phyloP scores from a whole-genome alignment of 257 asterid species.

The Nicotiana undulata region DNA sequence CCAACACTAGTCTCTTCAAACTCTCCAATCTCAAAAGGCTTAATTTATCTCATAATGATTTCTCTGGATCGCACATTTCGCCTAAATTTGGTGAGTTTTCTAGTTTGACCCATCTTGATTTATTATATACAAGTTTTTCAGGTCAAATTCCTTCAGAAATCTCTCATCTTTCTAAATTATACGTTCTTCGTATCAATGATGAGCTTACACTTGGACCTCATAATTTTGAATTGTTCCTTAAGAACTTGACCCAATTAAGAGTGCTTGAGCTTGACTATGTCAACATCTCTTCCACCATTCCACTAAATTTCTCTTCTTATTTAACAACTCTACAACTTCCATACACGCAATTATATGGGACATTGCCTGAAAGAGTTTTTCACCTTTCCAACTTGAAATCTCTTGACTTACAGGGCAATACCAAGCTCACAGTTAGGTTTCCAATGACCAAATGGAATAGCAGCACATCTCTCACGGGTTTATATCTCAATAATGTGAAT shows the following conservation, averaged over 20 bases:
- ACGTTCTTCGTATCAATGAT: background rate
- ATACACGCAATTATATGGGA: background rate
- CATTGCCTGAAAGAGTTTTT: conserved; percentile 6
- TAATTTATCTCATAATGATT: conserved; percentile 16
- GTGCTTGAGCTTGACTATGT: background rate
- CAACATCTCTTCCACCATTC: conserved; percentile 15
- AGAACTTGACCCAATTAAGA: conserved; percentile 12
- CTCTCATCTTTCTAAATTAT: conserved; percentile 1
- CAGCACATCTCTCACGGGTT: background rate
- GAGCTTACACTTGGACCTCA: background rate
- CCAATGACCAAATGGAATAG: conserved; percentile 11
- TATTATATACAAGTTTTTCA: conserved; percentile 14
- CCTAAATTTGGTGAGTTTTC: conserved; percentile 3
- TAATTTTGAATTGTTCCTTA: conserved; percentile 8
- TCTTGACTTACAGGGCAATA: background rate
- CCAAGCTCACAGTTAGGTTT: background rate
- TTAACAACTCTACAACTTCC: background rate
- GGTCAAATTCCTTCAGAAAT: conserved; percentile 20
- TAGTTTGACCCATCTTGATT: conserved; percentile 11
- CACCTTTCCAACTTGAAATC: conserved; percentile 6
- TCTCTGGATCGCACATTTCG: conserved; percentile 13
- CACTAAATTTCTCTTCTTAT: conserved; percentile 14
- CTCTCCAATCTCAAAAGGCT: conserved; percentile 8
- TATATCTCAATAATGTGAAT: background rate
- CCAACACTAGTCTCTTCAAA: conserved; percentile 15